Conservation (phyloP, 129 eudicot genomes). For the Apium graveolens region DNA sequence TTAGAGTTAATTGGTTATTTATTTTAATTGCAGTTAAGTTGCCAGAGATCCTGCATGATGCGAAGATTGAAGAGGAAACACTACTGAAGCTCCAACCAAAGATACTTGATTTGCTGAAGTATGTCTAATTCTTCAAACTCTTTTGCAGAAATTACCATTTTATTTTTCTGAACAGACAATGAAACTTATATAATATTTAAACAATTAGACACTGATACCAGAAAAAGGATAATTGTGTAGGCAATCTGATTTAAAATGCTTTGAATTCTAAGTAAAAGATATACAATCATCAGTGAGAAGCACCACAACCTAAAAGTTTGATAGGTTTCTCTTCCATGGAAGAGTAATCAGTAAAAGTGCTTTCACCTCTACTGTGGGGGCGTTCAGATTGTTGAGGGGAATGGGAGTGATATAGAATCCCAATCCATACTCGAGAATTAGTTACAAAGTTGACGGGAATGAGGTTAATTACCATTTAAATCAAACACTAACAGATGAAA, state of each 20-base stretch:
- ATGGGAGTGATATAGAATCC: neutral
- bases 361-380: neutral
- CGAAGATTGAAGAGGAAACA: slow-evolving; percentile 32
- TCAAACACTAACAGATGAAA: neutral
- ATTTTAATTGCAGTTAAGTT: slow-evolving; percentile 33
- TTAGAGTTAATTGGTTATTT: neutral
- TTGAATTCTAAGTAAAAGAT: neutral
- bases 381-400: neutral
- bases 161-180: neutral
- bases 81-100: slow-evolving; percentile 22
- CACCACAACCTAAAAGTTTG: neutral
- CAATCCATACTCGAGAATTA: neutral
- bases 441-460: neutral
- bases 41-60: slow-evolving; percentile 31
- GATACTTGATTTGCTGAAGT: slow-evolving; percentile 41
- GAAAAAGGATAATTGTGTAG: neutral
- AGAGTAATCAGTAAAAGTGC: neutral
- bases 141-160: neutral
- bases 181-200: too few relatives aligned
- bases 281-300: neutral
- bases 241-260: neutral
- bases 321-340: neutral
- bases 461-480: neutral
- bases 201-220: neutral
- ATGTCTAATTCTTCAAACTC: neutral